Evolutionary conservation across 202 grass and related monocot species (phyloP).

Genomic region (Brachypodium distachyon): DNA sequence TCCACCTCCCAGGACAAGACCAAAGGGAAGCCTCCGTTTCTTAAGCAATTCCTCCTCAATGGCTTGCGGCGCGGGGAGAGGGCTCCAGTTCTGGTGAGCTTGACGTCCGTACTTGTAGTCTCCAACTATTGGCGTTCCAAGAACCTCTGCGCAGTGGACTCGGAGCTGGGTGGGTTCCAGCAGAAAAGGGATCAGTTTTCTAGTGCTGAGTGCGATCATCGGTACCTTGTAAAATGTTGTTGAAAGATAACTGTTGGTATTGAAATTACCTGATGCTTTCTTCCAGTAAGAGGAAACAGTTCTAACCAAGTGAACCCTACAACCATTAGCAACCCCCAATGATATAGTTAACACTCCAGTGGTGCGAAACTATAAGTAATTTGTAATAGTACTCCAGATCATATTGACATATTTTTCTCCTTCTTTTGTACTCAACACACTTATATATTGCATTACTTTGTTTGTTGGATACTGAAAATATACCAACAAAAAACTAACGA

Average conservation of each 20-base stretch:
- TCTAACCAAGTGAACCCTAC: constrained; percentile 85
- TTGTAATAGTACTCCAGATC: neutral
- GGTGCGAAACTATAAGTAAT: neutral
- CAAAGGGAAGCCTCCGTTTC: constrained; percentile 66
- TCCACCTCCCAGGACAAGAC: constrained; percentile 46
- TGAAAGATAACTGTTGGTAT: neutral
- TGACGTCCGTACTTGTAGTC: constrained; percentile 72
- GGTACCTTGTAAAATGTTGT: neutral
- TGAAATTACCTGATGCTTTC: constrained; percentile 87
- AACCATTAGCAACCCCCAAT: constrained; percentile 19
- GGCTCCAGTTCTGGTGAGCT: constrained; percentile 50
- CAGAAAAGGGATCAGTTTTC: neutral
- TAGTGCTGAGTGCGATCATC: neutral
- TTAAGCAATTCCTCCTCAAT: constrained; percentile 13
- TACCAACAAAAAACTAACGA: neutral
- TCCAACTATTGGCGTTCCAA: constrained; percentile 71
- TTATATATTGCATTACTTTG: neutral
- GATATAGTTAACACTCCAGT: neutral
- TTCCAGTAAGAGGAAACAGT: constrained; percentile 74
- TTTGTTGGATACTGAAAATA: neutral
- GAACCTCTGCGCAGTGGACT: constrained; percentile 72
- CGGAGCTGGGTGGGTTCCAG: constrained; percentile 46
- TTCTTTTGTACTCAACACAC: neutral
- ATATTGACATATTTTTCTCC: neutral
- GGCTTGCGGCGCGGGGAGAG: constrained; percentile 25